Conservation (phyloP, 2,329 filamentous ascomycete genomes). For the Penicillium concentricum region DNA sequence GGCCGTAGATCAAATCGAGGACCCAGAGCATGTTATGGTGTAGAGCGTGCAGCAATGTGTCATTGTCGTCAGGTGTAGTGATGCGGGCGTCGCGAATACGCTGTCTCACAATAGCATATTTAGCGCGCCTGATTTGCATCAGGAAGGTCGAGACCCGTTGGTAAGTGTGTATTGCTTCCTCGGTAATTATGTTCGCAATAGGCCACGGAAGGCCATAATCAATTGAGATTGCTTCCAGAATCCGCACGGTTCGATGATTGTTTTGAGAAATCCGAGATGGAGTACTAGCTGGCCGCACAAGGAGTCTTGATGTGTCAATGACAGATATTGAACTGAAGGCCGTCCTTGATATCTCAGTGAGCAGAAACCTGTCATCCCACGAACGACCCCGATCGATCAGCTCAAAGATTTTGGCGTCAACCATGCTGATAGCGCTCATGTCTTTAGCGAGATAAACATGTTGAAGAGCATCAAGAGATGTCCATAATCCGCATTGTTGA, state of each 20-base stretch:
- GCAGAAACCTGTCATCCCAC: conserved; percentile 79
- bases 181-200: conserved; percentile 69
- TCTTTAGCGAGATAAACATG: conserved; percentile 75
- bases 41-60: conserved; percentile 47
- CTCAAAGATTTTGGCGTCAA: conserved; percentile 70
- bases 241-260: conserved; percentile 58
- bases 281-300: conserved; percentile 52
- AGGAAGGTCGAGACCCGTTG: conserved; percentile 72
- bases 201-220: conserved; percentile 67
- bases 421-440: conserved; percentile 63
- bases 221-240: conserved; percentile 63
- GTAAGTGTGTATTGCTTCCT: conserved; percentile 64
- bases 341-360: conserved; percentile 75
- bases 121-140: conserved; percentile 72
- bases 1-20: conserved; percentile 69
- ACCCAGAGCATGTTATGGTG: conserved; percentile 76
- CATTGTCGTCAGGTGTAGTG: conserved; percentile 35
- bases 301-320: conserved; percentile 62
- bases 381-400: conserved; percentile 62
- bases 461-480: conserved; percentile 65
- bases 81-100: conserved; percentile 34
- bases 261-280: conserved; percentile 44
- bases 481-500: conserved; percentile 64
- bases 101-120: conserved; percentile 61
- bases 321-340: conserved; percentile 58